Base-by-base conservation (phyloP, 495 filamentous ascomycete species). In the Aspergillus sparsus region DNA sequence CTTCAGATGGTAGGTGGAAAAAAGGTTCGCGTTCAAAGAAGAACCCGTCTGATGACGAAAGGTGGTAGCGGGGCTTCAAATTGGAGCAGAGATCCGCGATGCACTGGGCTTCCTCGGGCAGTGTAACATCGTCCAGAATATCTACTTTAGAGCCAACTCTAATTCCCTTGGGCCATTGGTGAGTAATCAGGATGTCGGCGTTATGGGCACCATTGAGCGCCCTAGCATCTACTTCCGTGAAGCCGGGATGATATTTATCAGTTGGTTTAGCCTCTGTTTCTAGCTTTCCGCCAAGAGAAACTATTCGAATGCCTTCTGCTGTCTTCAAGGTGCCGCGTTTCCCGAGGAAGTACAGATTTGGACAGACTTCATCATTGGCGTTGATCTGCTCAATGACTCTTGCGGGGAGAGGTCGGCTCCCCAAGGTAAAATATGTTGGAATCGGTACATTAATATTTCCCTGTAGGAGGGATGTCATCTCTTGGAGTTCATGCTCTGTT, bases 1-100 rank as follows among this genome's bases (percentile, higher is more conserved):
- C 79, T 50, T 82, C 78, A 7, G 77, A 74, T 6, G 85, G 80
- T 57, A 79, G 70, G 66, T 95, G 88, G 71, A 92, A 89, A 81
- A 97, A 98, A 0, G 94, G 93, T 69, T 97, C 94, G 16, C 94
- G 85, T 75, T 97, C 93, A 65, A 85, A 97, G 75, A 89, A 93
- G 65, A 85, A 80, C 8, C 77, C 68, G 7, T 83, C 79, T 0
- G 91, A 88, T 11, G 82, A 73, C 12, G 89, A 84, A 70, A 98
- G 88, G 73, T 97, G 93, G 68, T 98, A 98, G 18, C 89, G 83
- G 10, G 94, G 94, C 62, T 90, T 91, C 8, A 97, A 68, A 2
- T 85, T 78, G 8, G 82, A 77, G 70, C 87, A 91, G 18, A 98
- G 80, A 50, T 94, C 90, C 6, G 91, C 82, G 31, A 87, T 62